A percentile compares a stretch with the other conserved stretches of the same genome.
These are phyloP conservation scores for Lepraria neglecta DNA, from an alignment of 495 filamentous ascomycete species.

Conservation along the genomic window DNA sequence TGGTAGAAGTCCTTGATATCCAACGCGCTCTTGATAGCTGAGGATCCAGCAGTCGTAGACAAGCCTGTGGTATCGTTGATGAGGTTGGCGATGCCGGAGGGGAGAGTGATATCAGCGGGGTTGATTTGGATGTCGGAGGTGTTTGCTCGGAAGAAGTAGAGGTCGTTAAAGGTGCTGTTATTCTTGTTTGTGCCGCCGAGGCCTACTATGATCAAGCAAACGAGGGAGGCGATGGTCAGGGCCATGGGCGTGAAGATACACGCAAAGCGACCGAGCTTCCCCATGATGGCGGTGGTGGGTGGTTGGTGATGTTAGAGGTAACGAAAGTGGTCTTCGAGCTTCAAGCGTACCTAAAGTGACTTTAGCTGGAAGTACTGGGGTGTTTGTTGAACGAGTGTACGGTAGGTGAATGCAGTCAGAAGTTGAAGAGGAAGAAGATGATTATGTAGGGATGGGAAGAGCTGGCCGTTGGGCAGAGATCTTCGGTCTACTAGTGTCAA, in stretches of 20 bases:
- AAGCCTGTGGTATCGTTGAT: conserved; percentile 34
- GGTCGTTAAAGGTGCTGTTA: conserved; percentile 39
- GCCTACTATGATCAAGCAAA: conserved; percentile 67
- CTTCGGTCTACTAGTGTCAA: background rate
- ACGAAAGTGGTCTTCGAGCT: background rate
- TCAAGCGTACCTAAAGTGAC: too few relatives aligned
- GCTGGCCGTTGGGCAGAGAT: conserved; percentile 1
- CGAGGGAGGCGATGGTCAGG: conserved; percentile 64
- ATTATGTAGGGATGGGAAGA: conserved; percentile 3
- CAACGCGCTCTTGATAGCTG: conserved; percentile 39
- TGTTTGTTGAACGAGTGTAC: background rate
- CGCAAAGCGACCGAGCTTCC: conserved; percentile 65
- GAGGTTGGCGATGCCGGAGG: conserved; percentile 36
- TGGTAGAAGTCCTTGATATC: conserved; percentile 71
- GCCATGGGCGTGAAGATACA: conserved; percentile 78
- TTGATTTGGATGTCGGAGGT: conserved; percentile 28
- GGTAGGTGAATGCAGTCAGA: background rate
- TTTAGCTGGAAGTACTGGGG: background rate
- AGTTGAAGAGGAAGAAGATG: background rate
- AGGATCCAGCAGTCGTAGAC: background rate
- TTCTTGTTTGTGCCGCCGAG: conserved; percentile 64
- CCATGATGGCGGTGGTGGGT: conserved; percentile 47
- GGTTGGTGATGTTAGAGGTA: background rate
- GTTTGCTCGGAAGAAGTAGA: conserved; percentile 68
- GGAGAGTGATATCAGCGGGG: conserved; percentile 28